A percentile compares a stretch with the other conserved stretches of the same genome.
Conservation (phyloP, 2,329 filamentous ascomycete species). For the Exophiala sideris region DNA sequence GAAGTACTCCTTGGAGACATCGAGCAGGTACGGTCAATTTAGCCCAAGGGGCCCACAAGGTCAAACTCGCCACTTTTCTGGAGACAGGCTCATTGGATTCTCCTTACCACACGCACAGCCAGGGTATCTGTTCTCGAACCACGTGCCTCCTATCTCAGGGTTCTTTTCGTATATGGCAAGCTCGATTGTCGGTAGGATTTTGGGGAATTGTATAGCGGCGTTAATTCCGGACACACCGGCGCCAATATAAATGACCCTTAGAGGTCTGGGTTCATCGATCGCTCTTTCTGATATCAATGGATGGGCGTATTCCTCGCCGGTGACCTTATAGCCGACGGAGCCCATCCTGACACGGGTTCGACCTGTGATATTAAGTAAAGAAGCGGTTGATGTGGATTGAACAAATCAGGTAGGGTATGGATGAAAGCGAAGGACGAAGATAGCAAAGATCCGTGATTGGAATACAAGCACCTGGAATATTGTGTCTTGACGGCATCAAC, state of each 20-base stretch:
- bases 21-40: too few relatives aligned
- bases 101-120: conserved; percentile 22
- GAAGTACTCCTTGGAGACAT: too few relatives aligned
- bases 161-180: conserved; percentile 33
- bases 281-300: conserved; percentile 25
- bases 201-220: conserved; percentile 23
- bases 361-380: too few relatives aligned
- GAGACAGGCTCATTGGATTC: too few relatives aligned
- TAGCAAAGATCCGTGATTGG: too few relatives aligned
- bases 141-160: conserved; percentile 34
- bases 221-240: conserved; percentile 36
- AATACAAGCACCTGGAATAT: too few relatives aligned
- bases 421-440: too few relatives aligned
- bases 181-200: conserved; percentile 18
- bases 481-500: too few relatives aligned
- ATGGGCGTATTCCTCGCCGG: conserved; percentile 17
- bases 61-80: too few relatives aligned
- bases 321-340: conserved; percentile 16
- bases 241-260: conserved; percentile 36
- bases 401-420: too few relatives aligned
- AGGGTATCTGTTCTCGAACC: conserved; percentile 28
- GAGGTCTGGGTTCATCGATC: conserved; percentile 21
- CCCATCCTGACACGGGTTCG: conserved; percentile 10
- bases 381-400: too few relatives aligned
- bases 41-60: too few relatives aligned